Evolutionary conservation across 257 asterid species (phyloP), one percentile per base, ranked within the genome.

Genomic region (Solanum peruvianum): DNA sequence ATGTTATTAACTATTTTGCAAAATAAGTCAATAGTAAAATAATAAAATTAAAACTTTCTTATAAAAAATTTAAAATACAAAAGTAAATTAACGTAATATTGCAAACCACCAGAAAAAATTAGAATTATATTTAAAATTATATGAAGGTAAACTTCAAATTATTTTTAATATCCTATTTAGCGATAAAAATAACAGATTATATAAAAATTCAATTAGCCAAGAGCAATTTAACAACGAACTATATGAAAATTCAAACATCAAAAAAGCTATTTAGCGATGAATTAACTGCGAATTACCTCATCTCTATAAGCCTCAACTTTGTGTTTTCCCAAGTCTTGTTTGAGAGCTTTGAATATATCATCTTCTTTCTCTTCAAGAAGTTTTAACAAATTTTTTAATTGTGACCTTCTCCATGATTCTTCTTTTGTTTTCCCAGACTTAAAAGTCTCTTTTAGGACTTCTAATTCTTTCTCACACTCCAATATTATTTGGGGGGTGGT

Each of bases 271-370:
- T 49, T 60, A 21, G 23, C 0, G 1, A 52, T 49, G 60, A 15
- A 37, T 37, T 5, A 37, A 37, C 39, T 37, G 6, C 0, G 23
- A 52, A 52, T 52, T 82, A 95, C 99, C 96, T 96, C 99, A 82
- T 95, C 99, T 86, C 97, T 91, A 31, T 82, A 96, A 9, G 98
- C 91, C 86, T 96, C 99, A 12, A 84, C 88, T 2, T 86, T 89
- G 89, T 95, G 99, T 86, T 96, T 96, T 3, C 98, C 98, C 86
- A 96, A 72, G 83, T 96, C 99, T 49, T 91, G 91, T 35, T 85
- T 42, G n/a, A 96, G 96, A 21, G 99, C 98, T 29, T 20, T 44
- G 58, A 81, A 76, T 1, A 96, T 92, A 23, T 87, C 94, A 64
- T 91, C 92, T 86, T 96, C 97, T 87, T 89, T 90, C 62, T 95